Conservation (phyloP, 768 basidiomycete species). For the Suillus subalutaceus region DNA sequence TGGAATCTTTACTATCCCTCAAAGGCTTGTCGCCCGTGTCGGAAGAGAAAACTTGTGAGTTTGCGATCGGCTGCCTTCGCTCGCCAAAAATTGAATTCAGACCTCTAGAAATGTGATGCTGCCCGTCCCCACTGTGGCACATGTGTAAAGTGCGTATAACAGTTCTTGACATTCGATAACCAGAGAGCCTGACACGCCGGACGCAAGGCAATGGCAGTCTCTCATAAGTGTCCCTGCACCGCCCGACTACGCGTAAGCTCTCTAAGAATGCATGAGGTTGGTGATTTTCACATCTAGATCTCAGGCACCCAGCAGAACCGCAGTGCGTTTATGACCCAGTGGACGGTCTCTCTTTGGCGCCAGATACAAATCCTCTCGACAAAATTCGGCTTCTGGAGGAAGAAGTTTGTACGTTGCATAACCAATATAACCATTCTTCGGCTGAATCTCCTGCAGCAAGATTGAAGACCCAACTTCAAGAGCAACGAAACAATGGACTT, state of each 20-base stretch:
- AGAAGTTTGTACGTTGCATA: constrained; percentile 61
- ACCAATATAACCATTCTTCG: constrained; percentile 13
- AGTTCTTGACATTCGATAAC: background rate
- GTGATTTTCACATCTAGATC: constrained; percentile 16
- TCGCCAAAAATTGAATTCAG: constrained; percentile 11
- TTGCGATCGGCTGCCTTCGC: background rate
- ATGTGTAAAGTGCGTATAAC: constrained; percentile 73
- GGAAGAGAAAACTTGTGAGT: constrained; percentile 81
- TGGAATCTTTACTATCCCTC: background rate
- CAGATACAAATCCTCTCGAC: constrained; percentile 78
- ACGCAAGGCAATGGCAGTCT: constrained; percentile 74
- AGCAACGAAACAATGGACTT: constrained; percentile 51
- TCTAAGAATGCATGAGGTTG: constrained; percentile 1
- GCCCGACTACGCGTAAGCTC: constrained; percentile 76
- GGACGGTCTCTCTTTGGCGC: constrained; percentile 75
- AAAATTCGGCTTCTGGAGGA: constrained; percentile 78
- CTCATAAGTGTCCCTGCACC: constrained; percentile 84
- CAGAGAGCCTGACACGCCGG: background rate
- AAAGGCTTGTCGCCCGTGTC: constrained; percentile 81
- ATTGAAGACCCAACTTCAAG: constrained; percentile 63
- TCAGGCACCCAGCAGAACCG: constrained; percentile 82
- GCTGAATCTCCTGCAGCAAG: constrained; percentile 46
- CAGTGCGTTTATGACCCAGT: constrained; percentile 87
- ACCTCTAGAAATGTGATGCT: constrained; percentile 81
- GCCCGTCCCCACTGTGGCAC: constrained; percentile 84